Evolutionary conservation across 1,284 basidiomycete species (phyloP).

Genomic region (Boletus sp.): DNA sequence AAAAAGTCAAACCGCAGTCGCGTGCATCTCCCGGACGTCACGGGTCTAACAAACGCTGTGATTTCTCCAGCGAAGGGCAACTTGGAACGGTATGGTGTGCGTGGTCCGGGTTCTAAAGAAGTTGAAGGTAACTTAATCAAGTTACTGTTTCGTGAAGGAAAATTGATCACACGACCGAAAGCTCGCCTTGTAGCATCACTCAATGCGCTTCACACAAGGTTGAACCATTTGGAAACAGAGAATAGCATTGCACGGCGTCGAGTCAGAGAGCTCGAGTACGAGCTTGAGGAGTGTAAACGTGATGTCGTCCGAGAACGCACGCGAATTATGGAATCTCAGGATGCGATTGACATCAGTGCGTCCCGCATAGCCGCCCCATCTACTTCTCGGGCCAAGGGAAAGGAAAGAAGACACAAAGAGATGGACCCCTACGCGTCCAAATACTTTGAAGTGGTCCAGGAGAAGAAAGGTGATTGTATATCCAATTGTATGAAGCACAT

Average conservation of each 20-base stretch:
- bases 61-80: conserved; percentile 62
- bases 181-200: conserved; percentile 62
- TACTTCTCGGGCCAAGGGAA: conserved; percentile 31
- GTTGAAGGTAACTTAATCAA: conserved; percentile 50
- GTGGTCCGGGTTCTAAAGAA: conserved; percentile 48
- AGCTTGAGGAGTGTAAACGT: conserved; percentile 73
- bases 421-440: conserved; percentile 43
- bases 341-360: conserved; percentile 33
- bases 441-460: conserved; percentile 74
- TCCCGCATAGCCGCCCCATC: conserved; percentile 20
- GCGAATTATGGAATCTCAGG: conserved; percentile 55
- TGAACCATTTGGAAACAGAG: conserved; percentile 73
- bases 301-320: conserved; percentile 70
- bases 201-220: conserved; percentile 60
- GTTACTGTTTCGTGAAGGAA: conserved; percentile 7
- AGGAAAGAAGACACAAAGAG: conserved; percentile 37
- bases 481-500: not conserved
- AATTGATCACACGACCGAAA: conserved; percentile 6
- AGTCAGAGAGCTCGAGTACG: conserved; percentile 78
- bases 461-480: conserved; percentile 71
- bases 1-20: conserved; percentile 30
- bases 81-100: conserved; percentile 49
- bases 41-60: conserved; percentile 72
- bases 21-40: conserved; percentile 72
- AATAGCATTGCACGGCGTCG: conserved; percentile 75